Evolutionary conservation across 768 basidiomycete genomes (phyloP), one percentile per base, ranked within the genome.

Genomic region (Lentinula aciculospora): DNA sequence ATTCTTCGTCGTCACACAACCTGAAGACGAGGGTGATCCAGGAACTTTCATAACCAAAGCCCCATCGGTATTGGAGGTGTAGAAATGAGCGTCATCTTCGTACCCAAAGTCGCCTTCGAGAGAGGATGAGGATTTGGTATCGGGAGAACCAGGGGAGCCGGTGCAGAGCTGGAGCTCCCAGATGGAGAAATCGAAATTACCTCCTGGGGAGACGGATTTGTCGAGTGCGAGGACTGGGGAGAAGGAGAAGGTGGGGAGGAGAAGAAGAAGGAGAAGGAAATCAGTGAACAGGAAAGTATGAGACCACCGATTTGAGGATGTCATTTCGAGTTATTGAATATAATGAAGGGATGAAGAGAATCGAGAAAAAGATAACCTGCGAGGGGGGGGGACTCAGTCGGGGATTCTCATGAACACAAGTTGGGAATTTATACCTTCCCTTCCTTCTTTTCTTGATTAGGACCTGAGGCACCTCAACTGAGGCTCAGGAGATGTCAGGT

Each of bases 11-110:
- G 47, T 49, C 7, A 58, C 47, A 28, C 47, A 58, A 19, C 57
- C 47, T 29, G 57, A 15, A 25, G 47, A 50, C 19, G 32, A 28
- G 13, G 57, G 46, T 7, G 45, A 57, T 6, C 56, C 56, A 12
- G 56, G 56, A 19, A 47, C 56, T 48, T 57, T 57, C 55, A 56
- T 56, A 21, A 56, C 40, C 0, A 56, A 19, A 4, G 55, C 55
- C n/a, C 55, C 55, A 23, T 56, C 55, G 31, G 17, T 27, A 31
- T 42, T 56, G 23, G 37, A 28, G 55, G 55, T 56, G 37, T 40
- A 56, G 21, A 56, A 56, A 19, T 56, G 46, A 13, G 31, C 19
- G 42, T 27, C 25, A 31, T 56, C 31, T 15, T 56, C 39, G 9
- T 25, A 56, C 2, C 55, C 55, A 9, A 13, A 4, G 42, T 39